Conservation (phyloP, 306 rosid species). For the Hylodesmum podocarpum region DNA sequence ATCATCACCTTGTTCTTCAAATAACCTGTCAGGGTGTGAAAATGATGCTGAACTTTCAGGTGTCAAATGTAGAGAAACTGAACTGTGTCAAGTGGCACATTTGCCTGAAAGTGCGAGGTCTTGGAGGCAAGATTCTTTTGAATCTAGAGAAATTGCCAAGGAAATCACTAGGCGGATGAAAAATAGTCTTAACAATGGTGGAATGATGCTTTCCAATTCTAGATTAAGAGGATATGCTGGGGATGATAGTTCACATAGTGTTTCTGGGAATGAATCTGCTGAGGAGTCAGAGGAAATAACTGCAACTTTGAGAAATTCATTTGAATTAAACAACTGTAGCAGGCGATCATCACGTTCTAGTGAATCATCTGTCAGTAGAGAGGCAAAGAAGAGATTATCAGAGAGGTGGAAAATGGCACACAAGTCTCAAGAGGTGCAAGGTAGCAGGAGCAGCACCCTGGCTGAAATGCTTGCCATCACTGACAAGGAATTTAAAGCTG, state of each 20-base stretch:
- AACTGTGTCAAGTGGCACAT: constrained; percentile 38
- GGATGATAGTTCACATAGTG: constrained; percentile 63
- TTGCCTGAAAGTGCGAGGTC: constrained; percentile 39
- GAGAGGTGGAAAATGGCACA: constrained; percentile 87
- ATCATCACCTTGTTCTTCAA: constrained; percentile 65
- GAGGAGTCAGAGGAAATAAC: constrained; percentile 52
- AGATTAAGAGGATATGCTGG: constrained; percentile 61
- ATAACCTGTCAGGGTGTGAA: constrained; percentile 47
- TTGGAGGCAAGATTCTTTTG: constrained; percentile 61
- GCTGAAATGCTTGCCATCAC: constrained; percentile 95
- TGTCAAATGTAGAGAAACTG: constrained; percentile 46
- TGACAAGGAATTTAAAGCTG: constrained; percentile 49
- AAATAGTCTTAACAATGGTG: constrained; percentile 42
- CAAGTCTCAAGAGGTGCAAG: constrained; percentile 53
- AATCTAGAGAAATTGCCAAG: constrained; percentile 79
- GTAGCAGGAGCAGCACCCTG: constrained; percentile 76
- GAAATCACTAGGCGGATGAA: constrained; percentile 78
- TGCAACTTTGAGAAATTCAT: constrained; percentile 42
- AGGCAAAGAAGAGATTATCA: constrained; percentile 92
- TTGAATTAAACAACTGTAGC: constrained; percentile 43
- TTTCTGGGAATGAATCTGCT: constrained; percentile 68
- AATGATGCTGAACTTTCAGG: constrained; percentile 43
- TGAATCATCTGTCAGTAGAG: constrained; percentile 76
- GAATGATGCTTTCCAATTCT: constrained; percentile 46
- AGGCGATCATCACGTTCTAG: constrained; percentile 55